These are phyloP conservation scores for Kodamaea alishanica DNA, from an alignment of 1,139 yeast genomes.

Conservation along the genomic window DNA sequence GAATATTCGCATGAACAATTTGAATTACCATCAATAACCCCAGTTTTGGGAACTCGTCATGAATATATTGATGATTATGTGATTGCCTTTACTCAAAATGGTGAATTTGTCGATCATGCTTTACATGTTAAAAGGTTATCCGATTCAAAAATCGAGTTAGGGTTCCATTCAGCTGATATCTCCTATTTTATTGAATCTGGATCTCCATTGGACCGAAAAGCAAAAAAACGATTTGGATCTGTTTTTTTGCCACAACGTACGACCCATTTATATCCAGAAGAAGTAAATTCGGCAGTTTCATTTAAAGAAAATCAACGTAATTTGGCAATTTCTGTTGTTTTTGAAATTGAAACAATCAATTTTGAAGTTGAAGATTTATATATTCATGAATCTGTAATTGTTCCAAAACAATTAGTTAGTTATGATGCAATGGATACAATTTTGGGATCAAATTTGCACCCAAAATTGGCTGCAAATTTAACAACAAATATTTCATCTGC, in stretches of 20 bases:
- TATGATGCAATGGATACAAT: conserved; percentile 54
- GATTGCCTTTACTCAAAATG: conserved; percentile 63
- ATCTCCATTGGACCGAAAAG: conserved; percentile 78
- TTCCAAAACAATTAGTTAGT: conserved; percentile 53
- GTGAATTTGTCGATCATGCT: conserved; percentile 68
- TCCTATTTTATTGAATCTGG: conserved; percentile 68
- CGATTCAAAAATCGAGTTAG: conserved; percentile 62
- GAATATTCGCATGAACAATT: conserved; percentile 59
- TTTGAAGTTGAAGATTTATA: conserved; percentile 74
- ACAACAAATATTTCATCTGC: conserved; percentile 47
- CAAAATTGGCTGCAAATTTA: conserved; percentile 19
- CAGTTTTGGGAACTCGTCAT: conserved; percentile 30
- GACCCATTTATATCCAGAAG: conserved; percentile 65
- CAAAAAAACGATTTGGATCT: conserved; percentile 85
- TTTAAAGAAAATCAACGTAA: conserved; percentile 59
- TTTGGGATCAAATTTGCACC: conserved; percentile 16
- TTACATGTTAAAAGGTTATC: conserved; percentile 64
- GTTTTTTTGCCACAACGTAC: conserved; percentile 85
- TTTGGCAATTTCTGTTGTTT: conserved; percentile 75
- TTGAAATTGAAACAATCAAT: conserved; percentile 71
- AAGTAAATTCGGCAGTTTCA: conserved; percentile 57
- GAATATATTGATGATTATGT: conserved; percentile 62
- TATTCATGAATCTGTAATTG: conserved; percentile 70
- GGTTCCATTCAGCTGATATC: conserved; percentile 80
- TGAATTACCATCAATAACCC: conserved; percentile 38